These are phyloP conservation scores for Calonectria pseudoturangicola DNA, from an alignment of 2,329 filamentous ascomycete genomes.

Conservation along the genomic window DNA sequence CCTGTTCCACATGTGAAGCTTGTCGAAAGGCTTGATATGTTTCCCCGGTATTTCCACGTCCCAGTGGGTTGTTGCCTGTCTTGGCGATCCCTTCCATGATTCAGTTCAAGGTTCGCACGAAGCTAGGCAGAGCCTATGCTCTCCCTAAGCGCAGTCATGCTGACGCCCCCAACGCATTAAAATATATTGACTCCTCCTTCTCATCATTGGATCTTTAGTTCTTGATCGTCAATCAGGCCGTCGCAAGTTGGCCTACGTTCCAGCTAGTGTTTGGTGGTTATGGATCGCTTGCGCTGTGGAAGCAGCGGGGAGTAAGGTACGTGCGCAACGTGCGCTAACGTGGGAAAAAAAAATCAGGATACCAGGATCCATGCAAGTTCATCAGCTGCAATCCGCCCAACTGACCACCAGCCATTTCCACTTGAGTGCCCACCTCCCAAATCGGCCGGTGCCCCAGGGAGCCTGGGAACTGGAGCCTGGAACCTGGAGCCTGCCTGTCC, in stretches of 20 bases:
- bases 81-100: conserved; percentile 20
- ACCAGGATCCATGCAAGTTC: conserved; percentile 30
- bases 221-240: conserved; percentile 5
- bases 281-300: conserved; percentile 1
- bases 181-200: not conserved
- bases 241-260: not conserved
- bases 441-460: conserved; percentile 23
- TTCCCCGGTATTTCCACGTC: conserved; percentile 33
- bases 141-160: not conserved
- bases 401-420: conserved; percentile 30
- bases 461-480: not conserved
- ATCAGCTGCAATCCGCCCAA: conserved; percentile 31
- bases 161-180: conserved; percentile 8
- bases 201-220: not conserved
- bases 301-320: conserved; percentile 8
- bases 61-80: conserved; percentile 5
- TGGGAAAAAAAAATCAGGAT: conserved; percentile 24
- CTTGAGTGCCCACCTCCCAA: conserved; percentile 28
- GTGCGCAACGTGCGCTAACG: conserved; percentile 30
- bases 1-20: conserved; percentile 39
- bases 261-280: conserved; percentile 1
- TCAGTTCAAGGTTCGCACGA: conserved; percentile 6
- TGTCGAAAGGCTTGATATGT: conserved; percentile 36
- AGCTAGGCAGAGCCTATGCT: conserved; percentile 7
- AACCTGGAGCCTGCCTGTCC: not conserved